These are phyloP conservation scores for Mentha longifolia DNA, from an alignment of 257 asterid genomes.

Conservation along the genomic window DNA sequence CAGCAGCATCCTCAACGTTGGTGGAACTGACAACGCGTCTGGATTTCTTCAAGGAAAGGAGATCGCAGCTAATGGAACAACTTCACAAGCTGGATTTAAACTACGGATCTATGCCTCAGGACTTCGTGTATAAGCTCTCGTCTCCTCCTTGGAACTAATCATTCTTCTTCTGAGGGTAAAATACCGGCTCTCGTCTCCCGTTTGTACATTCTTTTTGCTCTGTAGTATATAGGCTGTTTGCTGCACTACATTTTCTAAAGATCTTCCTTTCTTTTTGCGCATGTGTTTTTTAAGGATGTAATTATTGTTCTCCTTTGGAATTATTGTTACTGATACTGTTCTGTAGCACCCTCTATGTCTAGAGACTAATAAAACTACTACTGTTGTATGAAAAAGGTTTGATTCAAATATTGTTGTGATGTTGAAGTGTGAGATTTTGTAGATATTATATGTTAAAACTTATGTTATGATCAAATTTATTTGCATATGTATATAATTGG, in stretches of 20 bases:
- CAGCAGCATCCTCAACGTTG: slow-evolving; percentile 71
- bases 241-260: background rate
- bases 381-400: background rate
- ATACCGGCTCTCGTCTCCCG: background rate
- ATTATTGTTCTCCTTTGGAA: background rate
- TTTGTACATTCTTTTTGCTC: slow-evolving; percentile 50
- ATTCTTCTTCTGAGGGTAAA: background rate
- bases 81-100: slow-evolving; percentile 81
- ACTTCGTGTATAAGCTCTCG: slow-evolving; percentile 65
- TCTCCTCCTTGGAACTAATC: slow-evolving; percentile 88
- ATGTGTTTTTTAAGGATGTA: background rate
- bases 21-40: slow-evolving; percentile 88
- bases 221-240: slow-evolving; percentile 32
- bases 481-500: too few species aligned
- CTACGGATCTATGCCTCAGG: slow-evolving; percentile 67
- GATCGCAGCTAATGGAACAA: slow-evolving; percentile 98
- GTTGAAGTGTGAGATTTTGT: background rate
- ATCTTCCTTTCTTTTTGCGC: background rate
- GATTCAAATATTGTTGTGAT: background rate
- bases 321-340: background rate
- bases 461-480: too few species aligned
- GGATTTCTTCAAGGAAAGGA: slow-evolving; percentile 91
- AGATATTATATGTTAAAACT: background rate
- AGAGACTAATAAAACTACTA: background rate
- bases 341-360: background rate